Conservation (phyloP, 805 yeast genomes). For the Ogataea trehaloabstinens region DNA sequence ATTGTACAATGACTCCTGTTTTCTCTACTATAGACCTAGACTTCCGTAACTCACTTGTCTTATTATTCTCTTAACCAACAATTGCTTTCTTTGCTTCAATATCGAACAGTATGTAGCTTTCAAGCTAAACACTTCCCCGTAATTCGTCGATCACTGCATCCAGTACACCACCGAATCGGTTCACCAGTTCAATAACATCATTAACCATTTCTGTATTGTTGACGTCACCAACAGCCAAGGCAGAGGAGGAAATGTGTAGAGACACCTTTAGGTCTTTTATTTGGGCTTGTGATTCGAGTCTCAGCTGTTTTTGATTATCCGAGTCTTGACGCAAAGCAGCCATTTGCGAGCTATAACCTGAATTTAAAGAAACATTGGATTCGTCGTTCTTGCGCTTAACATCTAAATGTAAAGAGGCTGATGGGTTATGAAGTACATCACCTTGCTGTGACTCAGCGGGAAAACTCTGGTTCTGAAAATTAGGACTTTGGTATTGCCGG, state of each 20-base stretch:
- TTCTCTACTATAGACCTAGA: no score
- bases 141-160: constrained; percentile 32
- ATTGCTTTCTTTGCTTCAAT: no score
- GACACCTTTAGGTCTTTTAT: constrained; percentile 7
- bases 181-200: constrained; percentile 24
- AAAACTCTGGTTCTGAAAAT: neutral
- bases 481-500: constrained; percentile 5
- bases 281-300: constrained; percentile 2
- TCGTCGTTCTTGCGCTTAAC: neutral
- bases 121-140: no score
- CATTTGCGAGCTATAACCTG: constrained; percentile 1
- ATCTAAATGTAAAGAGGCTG: neutral
- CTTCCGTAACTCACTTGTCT: no score
- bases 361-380: neutral
- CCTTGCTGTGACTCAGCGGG: neutral
- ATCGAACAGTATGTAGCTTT: no score
- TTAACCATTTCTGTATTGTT: constrained; percentile 10
- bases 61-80: no score
- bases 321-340: neutral
- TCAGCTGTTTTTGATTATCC: constrained; percentile 2
- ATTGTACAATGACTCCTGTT: neutral
- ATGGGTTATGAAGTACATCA: neutral
- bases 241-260: constrained; percentile 6
- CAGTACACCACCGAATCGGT: constrained; percentile 25
- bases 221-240: constrained; percentile 2